These are phyloP conservation scores for Bacidia gigantensis DNA, from an alignment of 495 filamentous ascomycete genomes.

Conservation along the genomic window DNA sequence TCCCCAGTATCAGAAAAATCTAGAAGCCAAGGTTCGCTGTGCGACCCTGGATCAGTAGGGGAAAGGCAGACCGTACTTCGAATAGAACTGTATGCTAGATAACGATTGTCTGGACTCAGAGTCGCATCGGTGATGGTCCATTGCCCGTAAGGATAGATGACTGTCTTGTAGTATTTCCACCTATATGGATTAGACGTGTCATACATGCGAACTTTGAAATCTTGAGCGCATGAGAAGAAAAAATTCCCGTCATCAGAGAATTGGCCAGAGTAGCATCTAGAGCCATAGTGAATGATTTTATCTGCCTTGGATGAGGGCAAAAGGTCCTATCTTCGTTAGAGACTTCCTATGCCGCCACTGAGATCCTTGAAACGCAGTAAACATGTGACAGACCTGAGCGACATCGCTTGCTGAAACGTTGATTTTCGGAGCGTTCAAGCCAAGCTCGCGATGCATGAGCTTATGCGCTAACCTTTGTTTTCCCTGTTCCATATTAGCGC, in stretches of 20 bases:
- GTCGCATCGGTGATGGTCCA: conserved; percentile 96
- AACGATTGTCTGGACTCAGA: conserved; percentile 81
- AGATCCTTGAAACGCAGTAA: not conserved
- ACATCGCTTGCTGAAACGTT: conserved; percentile 48
- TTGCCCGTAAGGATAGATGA: conserved; percentile 67
- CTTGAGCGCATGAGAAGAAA: conserved; percentile 89
- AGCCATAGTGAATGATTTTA: conserved; percentile 74
- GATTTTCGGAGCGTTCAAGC: conserved; percentile 39
- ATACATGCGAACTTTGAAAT: conserved; percentile 91
- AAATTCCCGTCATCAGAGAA: conserved; percentile 96
- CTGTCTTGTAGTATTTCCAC: conserved; percentile 94
- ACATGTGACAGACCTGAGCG: conserved; percentile 42
- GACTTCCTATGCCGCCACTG: conserved; percentile 8
- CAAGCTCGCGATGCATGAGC: conserved; percentile 70
- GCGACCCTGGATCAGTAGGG: conserved; percentile 69
- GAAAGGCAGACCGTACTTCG: conserved; percentile 69
- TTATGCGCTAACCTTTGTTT: conserved; percentile 50
- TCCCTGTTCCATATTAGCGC: conserved; percentile 36
- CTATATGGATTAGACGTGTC: conserved; percentile 92
- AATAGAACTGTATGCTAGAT: conserved; percentile 81
- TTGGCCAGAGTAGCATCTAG: conserved; percentile 84
- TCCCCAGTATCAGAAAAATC: conserved; percentile 48
- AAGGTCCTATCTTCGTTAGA: conserved; percentile 38
- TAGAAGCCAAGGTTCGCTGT: conserved; percentile 59
- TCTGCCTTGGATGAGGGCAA: conserved; percentile 64